Conservation (phyloP, 1,139 yeast species). For the Geotrichum carabidarum region DNA sequence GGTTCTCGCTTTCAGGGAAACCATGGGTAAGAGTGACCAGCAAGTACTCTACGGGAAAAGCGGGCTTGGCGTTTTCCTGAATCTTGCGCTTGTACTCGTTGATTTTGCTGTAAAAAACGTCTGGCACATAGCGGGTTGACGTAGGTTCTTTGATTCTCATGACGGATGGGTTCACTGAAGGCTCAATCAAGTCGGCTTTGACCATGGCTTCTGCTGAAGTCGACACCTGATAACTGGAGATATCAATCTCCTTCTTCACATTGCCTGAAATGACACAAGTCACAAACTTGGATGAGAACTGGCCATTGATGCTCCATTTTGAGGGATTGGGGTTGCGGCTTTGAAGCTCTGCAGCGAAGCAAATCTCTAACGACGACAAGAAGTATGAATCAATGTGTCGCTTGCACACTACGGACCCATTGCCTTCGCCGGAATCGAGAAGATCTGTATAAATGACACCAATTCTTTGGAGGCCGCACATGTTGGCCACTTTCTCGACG, state of each 20-base stretch:
- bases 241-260: slow-evolving; percentile 78
- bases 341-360: slow-evolving; percentile 83
- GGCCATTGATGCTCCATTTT: slow-evolving; percentile 61
- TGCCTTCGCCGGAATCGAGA: slow-evolving; percentile 77
- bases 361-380: slow-evolving; percentile 74
- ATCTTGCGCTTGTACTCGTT: slow-evolving; percentile 89
- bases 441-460: slow-evolving; percentile 90
- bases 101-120: slow-evolving; percentile 73
- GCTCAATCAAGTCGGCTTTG: slow-evolving; percentile 76
- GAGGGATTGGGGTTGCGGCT: slow-evolving; percentile 57
- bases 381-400: slow-evolving; percentile 91
- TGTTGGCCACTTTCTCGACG: slow-evolving; percentile 52
- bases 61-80: slow-evolving; percentile 86
- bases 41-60: slow-evolving; percentile 91
- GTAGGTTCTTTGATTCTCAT: slow-evolving; percentile 73
- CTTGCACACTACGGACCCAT: slow-evolving; percentile 86
- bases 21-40: slow-evolving; percentile 89
- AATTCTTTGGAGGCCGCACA: slow-evolving; percentile 63
- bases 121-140: slow-evolving; percentile 82
- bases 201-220: slow-evolving; percentile 83
- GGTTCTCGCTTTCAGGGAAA: slow-evolving; percentile 64
- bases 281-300: slow-evolving; percentile 80
- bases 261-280: slow-evolving; percentile 94
- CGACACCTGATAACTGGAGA: slow-evolving; percentile 85
- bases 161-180: slow-evolving; percentile 87